Conservation (phyloP, 176 grass and related monocot genomes). For the Raddia distichophylla region DNA sequence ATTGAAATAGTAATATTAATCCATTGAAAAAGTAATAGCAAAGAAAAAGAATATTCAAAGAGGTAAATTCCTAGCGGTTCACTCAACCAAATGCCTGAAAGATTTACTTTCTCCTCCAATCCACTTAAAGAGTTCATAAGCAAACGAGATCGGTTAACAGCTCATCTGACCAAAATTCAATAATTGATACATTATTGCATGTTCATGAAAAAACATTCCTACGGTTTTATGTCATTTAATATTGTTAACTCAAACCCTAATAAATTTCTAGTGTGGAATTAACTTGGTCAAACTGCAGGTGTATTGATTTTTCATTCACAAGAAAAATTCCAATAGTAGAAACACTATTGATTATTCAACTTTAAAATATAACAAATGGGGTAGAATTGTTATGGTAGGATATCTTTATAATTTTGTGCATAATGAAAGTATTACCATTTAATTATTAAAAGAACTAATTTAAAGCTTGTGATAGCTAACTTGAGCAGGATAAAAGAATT, state of each 20-base stretch:
- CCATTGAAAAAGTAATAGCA: neutral
- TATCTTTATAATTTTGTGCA: neutral
- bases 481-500: neutral
- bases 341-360: neutral
- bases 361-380: slow-evolving; percentile 7
- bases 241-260: slow-evolving; percentile 37
- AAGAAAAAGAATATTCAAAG: slow-evolving; percentile 29
- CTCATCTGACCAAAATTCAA: slow-evolving; percentile 4
- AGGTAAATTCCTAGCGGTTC: slow-evolving; percentile 1
- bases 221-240: slow-evolving; percentile 11
- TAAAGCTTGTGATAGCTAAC: neutral
- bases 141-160: slow-evolving; percentile 10
- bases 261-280: slow-evolving; percentile 14
- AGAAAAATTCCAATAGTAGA: slow-evolving; percentile 10
- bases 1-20: slow-evolving; percentile 40
- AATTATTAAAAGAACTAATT: slow-evolving; percentile 13
- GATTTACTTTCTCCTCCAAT: slow-evolving; percentile 17
- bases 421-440: slow-evolving; percentile 13
- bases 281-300: neutral
- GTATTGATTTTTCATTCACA: neutral
- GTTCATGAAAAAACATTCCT: slow-evolving; percentile 12
- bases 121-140: slow-evolving; percentile 28
- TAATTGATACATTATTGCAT: neutral
- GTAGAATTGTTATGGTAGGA: neutral
- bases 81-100: slow-evolving; percentile 8